Percentiles rank a stretch among this genome's conserved stretches.
Evolutionary conservation across 495 filamentous ascomycete genomes (phyloP).

Genomic region (Penicillium paxilli): DNA sequence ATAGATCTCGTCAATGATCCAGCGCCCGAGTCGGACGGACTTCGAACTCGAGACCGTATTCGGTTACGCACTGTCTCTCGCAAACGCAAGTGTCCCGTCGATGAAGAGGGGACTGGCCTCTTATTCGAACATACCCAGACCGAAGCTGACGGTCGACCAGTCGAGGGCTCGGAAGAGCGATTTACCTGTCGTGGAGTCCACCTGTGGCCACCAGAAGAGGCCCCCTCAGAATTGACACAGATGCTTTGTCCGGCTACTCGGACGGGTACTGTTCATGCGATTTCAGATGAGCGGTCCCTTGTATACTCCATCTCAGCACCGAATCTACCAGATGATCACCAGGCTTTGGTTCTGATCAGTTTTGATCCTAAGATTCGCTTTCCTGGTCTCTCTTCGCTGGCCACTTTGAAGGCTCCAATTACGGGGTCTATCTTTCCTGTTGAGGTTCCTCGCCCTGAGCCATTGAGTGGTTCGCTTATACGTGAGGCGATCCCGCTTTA

Average conservation of each 20-base stretch:
- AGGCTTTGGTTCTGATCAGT: slow-evolving; percentile 59
- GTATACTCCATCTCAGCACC: slow-evolving; percentile 55
- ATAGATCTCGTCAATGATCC: slow-evolving; percentile 67
- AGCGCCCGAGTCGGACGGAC: slow-evolving; percentile 28
- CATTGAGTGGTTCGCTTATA: slow-evolving; percentile 24
- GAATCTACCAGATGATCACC: slow-evolving; percentile 35
- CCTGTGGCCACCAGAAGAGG: slow-evolving; percentile 60
- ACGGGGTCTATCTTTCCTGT: slow-evolving; percentile 4
- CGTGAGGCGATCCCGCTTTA: slow-evolving; percentile 36
- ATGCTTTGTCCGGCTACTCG: slow-evolving; percentile 58
- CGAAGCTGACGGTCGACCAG: slow-evolving; percentile 20
- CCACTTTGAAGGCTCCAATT: slow-evolving; percentile 6
- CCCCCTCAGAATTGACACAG: slow-evolving; percentile 45
- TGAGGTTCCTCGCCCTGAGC: background rate
- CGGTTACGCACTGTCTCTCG: slow-evolving; percentile 54
- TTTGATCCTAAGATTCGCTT: slow-evolving; percentile 60
- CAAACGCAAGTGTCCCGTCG: slow-evolving; percentile 37
- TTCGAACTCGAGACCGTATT: slow-evolving; percentile 44
- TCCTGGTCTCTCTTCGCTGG: slow-evolving; percentile 19
- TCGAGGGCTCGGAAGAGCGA: slow-evolving; percentile 41
- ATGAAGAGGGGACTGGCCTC: slow-evolving; percentile 37
- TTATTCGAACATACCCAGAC: slow-evolving; percentile 36
- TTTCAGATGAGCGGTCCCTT: slow-evolving; percentile 61
- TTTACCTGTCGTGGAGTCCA: slow-evolving; percentile 51
- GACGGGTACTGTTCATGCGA: slow-evolving; percentile 47